Base-by-base conservation (phyloP, 495 filamentous ascomycete genomes). In the Penicilliopsis zonata region DNA sequence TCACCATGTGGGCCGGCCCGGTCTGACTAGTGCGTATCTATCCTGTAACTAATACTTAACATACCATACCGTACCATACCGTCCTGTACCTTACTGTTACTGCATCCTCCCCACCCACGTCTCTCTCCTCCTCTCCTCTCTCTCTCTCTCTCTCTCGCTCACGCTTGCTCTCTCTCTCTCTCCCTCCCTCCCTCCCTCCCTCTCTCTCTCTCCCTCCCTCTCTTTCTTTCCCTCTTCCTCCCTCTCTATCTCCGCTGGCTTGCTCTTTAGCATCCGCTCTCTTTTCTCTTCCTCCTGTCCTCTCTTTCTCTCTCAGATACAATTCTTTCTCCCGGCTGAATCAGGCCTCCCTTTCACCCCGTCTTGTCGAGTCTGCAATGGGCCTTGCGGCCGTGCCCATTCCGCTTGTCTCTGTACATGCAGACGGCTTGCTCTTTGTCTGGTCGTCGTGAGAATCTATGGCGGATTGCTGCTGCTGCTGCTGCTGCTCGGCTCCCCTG, bases 401-500 rank as follows among this genome's bases (percentile, higher is more conserved):
- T 29, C 38, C 34, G 46, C 40, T 50, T 50, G 46, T 42, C 35
- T 27, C 38, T 40, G 27, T 36, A 25, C 30, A 42, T 43, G 40
- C 49, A 49, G 42, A 40, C 42, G 36, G 18, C 40, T n/a, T n/a
- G n/a, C n/a, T n/a, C n/a, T n/a, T n/a, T n/a, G n/a, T n/a, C n/a
- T n/a, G n/a, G n/a, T n/a, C n/a, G n/a, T n/a, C n/a, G n/a, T n/a
- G n/a, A n/a, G n/a, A n/a, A 52, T 57, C 46, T 55, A 65, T 63
- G 61, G 55, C 52, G 52, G 43, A 54, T 53, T 49, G 50, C 52
- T n/a, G n/a, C n/a, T n/a, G n/a, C n/a, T n/a, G n/a, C n/a, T n/a
- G n/a, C n/a, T n/a, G n/a, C n/a, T n/a, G n/a, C n/a, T n/a, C n/a
- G n/a, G n/a, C n/a, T n/a, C n/a, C n/a, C n/a, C n/a, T n/a, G n/a